Evolutionary conservation across 805 yeast genomes (phyloP), one percentile per base, ranked within the genome.

Genomic region (Kazachstania africana): DNA sequence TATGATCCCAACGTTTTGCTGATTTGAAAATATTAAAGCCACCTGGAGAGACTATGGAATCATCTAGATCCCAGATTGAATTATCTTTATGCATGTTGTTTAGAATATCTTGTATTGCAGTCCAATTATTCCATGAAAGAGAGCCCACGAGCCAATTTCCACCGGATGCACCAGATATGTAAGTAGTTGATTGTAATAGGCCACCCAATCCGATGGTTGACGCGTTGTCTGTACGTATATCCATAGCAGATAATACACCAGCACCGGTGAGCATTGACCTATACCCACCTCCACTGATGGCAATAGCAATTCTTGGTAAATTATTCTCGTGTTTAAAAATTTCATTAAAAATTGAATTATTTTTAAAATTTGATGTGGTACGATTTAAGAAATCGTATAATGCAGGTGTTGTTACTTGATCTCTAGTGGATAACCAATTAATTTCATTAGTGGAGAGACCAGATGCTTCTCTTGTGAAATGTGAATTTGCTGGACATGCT

Each of bases 201-300:
- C 94, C 93, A 21, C 88, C 87, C 25, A 83, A 53, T 12, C 80
- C 78, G 4, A 64, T 61, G 16, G 57, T 59, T 3, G 72, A 61
- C 10, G 74, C 65, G 34, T 65, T 68, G 6, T 47, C 56, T 2
- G 91, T 76, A 41, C 93, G 63, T 45, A 74, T 72, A 52, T 84
- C 95, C 79, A 81, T 57, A 1, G 88, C 94, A 2, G 88, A 63
- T 15, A 84, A 58, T 50, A 75, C 73, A 24, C 95, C 95, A 12
- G 94, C 94, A 4, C 94, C 94, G 34, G 66, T 58, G 28, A 84
- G 59, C 83, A 85, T 82, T 24, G 95, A 93, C 39, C 95, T 67
- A 55, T 81, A 84, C 4, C 95, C 95, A 50, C 95, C 95, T 29
- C 95, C 95, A 10, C 82, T 67, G 39, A 76, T 73, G 8, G 85